Evolutionary conservation across 108 stramenopile species (phyloP).

Genomic region (Phaeodactylum tricornutum): DNA sequence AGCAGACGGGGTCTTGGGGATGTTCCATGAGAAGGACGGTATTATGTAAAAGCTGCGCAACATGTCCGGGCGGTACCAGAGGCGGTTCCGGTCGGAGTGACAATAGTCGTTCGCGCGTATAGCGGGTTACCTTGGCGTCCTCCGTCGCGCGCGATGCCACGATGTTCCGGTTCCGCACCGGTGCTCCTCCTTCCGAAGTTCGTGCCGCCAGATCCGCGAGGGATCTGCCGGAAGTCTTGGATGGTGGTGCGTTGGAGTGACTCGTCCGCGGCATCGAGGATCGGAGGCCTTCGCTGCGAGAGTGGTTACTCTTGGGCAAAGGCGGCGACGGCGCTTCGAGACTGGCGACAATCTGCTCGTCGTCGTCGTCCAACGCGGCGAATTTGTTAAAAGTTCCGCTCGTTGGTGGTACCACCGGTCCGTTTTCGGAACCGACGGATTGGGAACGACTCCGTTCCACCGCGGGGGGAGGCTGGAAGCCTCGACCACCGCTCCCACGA

Average conservation of each 20-base stretch:
- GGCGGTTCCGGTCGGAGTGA: constrained; percentile 46
- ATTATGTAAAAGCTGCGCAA: constrained; percentile 43
- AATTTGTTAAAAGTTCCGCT: constrained; percentile 25
- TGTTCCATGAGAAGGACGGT: constrained; percentile 34
- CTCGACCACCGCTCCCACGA: constrained; percentile 22
- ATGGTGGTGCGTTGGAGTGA: constrained; percentile 12
- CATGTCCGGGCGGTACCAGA: no score
- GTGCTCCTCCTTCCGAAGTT: constrained; percentile 12
- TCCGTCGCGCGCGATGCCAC: neutral
- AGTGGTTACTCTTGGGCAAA: constrained; percentile 4
- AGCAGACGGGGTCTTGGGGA: constrained; percentile 77
- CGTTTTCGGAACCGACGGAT: constrained; percentile 6
- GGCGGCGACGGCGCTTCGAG: neutral
- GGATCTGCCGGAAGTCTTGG: constrained; percentile 29
- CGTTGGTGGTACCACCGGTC: neutral
- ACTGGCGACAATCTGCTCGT: constrained; percentile 13
- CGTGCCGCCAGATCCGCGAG: constrained; percentile 48
- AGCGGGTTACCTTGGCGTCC: constrained; percentile 50
- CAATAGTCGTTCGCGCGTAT: constrained; percentile 66
- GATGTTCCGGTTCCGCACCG: neutral
- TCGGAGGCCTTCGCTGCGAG: constrained; percentile 30
- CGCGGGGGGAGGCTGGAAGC: constrained; percentile 75
- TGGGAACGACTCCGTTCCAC: constrained; percentile 20
- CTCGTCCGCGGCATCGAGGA: constrained; percentile 2
- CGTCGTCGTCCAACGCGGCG: constrained; percentile 40